phyloP scores from a whole-genome alignment of 495 filamentous ascomycete genomes.

The Penicillium bovifimosum region DNA sequence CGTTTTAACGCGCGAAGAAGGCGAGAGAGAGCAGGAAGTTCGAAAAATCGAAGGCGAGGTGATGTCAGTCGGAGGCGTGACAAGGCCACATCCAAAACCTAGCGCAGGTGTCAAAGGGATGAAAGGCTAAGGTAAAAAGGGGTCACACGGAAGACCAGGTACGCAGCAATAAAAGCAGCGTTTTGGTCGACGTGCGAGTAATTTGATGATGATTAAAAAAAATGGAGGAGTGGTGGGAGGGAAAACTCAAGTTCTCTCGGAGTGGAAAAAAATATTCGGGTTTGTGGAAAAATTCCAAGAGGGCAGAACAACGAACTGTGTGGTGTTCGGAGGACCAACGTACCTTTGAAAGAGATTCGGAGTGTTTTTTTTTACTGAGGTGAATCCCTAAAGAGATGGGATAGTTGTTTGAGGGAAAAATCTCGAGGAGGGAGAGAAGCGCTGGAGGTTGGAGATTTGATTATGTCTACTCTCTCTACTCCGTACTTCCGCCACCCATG shows the following conservation, averaged over 20 bases:
- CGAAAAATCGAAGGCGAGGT: constrained; percentile 15
- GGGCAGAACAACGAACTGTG: background rate
- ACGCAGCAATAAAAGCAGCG: constrained; percentile 25
- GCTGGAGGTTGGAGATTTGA: background rate
- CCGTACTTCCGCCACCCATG: constrained; percentile 3
- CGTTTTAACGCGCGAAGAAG: constrained; percentile 27
- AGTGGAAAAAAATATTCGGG: constrained; percentile 16
- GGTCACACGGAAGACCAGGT: constrained; percentile 20
- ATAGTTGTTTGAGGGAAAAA: background rate
- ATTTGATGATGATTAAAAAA: constrained; percentile 5
- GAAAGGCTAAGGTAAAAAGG: constrained; percentile 20
- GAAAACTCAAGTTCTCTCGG: constrained; percentile 26
- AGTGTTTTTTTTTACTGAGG: background rate
- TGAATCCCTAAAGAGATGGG: background rate
- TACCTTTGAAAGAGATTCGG: background rate
- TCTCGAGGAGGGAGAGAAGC: background rate
- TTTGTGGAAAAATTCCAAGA: constrained; percentile 12
- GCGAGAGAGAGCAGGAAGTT: constrained; percentile 3
- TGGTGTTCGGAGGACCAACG: background rate
- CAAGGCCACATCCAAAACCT: constrained; percentile 32
- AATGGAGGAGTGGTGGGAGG: constrained; percentile 5
- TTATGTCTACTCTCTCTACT: background rate
- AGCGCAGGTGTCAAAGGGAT: constrained; percentile 21
- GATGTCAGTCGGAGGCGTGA: constrained; percentile 31
- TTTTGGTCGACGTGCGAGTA: constrained; percentile 15